Evolutionary conservation across 2,329 filamentous ascomycete species (phyloP).

Genomic region (Colletotrichum trifolii): DNA sequence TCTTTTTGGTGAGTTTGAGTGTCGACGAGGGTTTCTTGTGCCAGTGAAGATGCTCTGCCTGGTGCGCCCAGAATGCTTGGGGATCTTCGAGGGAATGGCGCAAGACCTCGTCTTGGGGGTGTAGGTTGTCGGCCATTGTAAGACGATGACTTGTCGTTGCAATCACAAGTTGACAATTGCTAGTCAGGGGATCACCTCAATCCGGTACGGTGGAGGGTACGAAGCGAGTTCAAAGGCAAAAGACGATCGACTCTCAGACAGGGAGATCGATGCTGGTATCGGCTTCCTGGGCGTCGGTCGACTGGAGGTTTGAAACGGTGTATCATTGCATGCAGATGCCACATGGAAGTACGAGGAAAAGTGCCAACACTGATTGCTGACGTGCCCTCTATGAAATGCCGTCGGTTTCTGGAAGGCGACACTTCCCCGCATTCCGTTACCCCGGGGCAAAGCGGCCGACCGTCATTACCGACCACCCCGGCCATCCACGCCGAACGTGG

Average conservation of each 20-base stretch:
- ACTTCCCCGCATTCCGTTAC: slow-evolving; percentile 40
- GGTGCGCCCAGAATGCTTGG: slow-evolving; percentile 78
- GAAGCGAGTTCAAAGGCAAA: too few relatives aligned
- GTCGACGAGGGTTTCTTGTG: slow-evolving; percentile 76
- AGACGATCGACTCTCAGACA: background rate
- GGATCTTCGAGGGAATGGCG: slow-evolving; percentile 73
- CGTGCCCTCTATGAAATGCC: slow-evolving; percentile 8
- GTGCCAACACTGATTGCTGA: slow-evolving; percentile 12
- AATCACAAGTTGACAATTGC: background rate
- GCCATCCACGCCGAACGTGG: slow-evolving; percentile 24
- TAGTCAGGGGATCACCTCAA: background rate
- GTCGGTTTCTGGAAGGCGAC: slow-evolving; percentile 3
- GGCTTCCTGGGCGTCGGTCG: slow-evolving; percentile 15
- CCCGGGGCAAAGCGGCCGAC: slow-evolving; percentile 29
- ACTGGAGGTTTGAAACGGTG: slow-evolving; percentile 17
- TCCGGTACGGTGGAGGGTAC: too few relatives aligned
- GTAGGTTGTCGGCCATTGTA: slow-evolving; percentile 40
- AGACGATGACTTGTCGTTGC: background rate
- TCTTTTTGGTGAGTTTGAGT: slow-evolving; percentile 71
- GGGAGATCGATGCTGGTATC: slow-evolving; percentile 1
- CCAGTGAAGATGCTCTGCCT: slow-evolving; percentile 83
- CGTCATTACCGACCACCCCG: slow-evolving; percentile 27
- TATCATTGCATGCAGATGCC: background rate
- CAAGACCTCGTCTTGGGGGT: slow-evolving; percentile 64
- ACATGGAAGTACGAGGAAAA: too few relatives aligned